These are phyloP conservation scores for Dryas integrifolia DNA, from an alignment of 331 rosid species.

Conservation along the genomic window DNA sequence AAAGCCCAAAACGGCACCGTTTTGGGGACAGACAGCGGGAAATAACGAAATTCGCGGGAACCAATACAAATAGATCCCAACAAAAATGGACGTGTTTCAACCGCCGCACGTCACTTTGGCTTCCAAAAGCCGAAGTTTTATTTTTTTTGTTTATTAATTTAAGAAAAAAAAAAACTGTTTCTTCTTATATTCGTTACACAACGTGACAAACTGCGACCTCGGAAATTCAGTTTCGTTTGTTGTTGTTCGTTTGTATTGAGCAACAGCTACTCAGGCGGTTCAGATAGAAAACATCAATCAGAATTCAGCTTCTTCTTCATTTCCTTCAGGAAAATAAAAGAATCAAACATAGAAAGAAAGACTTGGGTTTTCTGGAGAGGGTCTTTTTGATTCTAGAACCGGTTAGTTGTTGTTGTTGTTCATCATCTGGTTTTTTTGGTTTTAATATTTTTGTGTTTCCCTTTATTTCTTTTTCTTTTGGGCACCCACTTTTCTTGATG, in stretches of 20 bases:
- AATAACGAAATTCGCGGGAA: conserved; percentile 37
- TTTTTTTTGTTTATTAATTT: not conserved
- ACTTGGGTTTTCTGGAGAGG: no score
- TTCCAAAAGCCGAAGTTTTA: not conserved
- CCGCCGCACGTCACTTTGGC: conserved; percentile 31
- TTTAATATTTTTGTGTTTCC: not conserved
- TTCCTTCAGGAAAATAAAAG: no score
- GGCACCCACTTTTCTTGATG: not conserved
- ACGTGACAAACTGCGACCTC: conserved; percentile 12
- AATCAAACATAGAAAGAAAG: no score
- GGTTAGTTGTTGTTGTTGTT: not conserved
- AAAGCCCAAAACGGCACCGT: no score
- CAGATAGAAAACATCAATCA: not conserved
- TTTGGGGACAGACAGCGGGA: no score
- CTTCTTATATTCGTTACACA: conserved; percentile 10
- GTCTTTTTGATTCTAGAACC: not conserved
- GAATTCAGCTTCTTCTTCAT: not conserved
- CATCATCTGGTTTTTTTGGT: not conserved
- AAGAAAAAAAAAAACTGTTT: conserved; percentile 16
- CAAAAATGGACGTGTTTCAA: conserved; percentile 39
- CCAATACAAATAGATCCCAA: conserved; percentile 18
- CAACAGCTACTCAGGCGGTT: conserved; percentile 10
- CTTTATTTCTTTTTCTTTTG: not conserved
- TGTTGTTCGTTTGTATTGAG: not conserved
- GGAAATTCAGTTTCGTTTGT: not conserved